phyloP scores from a whole-genome alignment of 352 stramenopile species.

The Phytophthora citrophthora region DNA sequence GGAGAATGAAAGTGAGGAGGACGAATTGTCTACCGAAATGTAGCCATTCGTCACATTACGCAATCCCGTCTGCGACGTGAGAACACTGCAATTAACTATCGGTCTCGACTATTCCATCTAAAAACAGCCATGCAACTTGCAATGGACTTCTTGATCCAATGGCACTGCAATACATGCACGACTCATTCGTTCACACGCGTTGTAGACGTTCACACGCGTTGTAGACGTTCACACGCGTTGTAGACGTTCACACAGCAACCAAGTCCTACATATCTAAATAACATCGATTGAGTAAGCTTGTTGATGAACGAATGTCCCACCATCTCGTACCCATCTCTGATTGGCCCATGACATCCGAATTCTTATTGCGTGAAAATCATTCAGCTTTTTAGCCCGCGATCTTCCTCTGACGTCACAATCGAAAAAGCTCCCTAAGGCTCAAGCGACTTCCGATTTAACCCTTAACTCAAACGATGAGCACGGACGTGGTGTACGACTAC shows the following conservation, averaged over 20 bases:
- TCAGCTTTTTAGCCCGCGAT: neutral
- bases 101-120: no score
- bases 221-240: neutral
- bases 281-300: neutral
- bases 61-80: constrained; percentile 4
- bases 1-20: constrained; percentile 1
- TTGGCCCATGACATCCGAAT: neutral
- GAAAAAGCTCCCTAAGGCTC: constrained; percentile 22
- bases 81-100: neutral
- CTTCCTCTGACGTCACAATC: constrained; percentile 25
- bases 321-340: constrained; percentile 3
- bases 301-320: constrained; percentile 1
- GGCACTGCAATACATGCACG: neutral
- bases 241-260: neutral
- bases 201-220: neutral
- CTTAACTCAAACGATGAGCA: constrained; percentile 41
- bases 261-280: neutral
- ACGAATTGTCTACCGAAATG: neutral
- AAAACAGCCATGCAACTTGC: no score
- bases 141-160: neutral
- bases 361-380: constrained; percentile 14
- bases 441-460: neutral
- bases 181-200: neutral
- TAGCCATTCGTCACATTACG: neutral
- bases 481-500: constrained; percentile 83